Evolutionary conservation across 1,139 yeast species (phyloP), one percentile per base, ranked within the genome.

Genomic region (Saccharomycopsis crataegensis): DNA sequence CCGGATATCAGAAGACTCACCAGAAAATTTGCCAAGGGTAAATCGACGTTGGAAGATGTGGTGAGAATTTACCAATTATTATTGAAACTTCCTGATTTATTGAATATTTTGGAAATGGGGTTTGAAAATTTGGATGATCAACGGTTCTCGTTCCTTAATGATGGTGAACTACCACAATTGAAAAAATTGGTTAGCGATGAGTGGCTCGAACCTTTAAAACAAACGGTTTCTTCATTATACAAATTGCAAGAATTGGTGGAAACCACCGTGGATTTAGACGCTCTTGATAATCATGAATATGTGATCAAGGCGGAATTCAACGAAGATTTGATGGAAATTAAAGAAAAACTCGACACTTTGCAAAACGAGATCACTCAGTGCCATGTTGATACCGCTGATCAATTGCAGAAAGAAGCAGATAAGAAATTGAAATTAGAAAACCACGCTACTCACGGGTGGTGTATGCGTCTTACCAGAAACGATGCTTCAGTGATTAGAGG

Each of bases 221-320:
- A 74, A 16, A 70, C 75, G 56, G 70, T 76, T 42, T 67, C 66
- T 1, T 78, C 84, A 1, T 73, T 93, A 55, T 67, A 71, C 31
- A 90, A 87, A 60, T 78, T 86, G 52, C 86, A 86, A 64, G 96
- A 90, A 62, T 75, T 94, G 64, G 90, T 93, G 8, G 97, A 93
- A 67, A 86, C 96, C 1, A 91, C 98, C 0, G 84, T 94, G 28
- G 99, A 93, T 65, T 72, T 93, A 48, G 80, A 83, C 34, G 91
- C 96, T 1, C 75, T 90, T 55, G 90, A 86, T 51, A 71, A 77
- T 50, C 85, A 86, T 56, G 93, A 91, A 65, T 89, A 86, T 62
- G 82, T 87, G 61, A 88, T 94, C 54, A 86, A 84, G 60, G 90
- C 97, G 1, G 96, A 89, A 61, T 91, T 91, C 64, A 96, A 91